These are phyloP conservation scores for Paramecium primaurelia DNA, from an alignment of 73 alveolate genomes.

Conservation along the genomic window DNA sequence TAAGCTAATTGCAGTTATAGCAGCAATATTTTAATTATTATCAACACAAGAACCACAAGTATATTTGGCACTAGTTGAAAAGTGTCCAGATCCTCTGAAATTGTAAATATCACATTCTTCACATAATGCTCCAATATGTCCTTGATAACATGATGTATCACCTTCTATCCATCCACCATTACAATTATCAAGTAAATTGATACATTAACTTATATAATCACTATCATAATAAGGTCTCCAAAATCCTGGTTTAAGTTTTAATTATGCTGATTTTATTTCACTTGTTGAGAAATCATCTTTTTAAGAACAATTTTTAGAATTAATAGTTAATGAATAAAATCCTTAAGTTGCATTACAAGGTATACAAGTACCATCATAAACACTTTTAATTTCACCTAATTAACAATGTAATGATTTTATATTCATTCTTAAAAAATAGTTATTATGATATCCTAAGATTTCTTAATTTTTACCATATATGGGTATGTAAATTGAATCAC, in stretches of 20 bases:
- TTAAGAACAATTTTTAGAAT: neutral
- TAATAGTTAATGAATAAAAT: neutral
- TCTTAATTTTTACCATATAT: neutral
- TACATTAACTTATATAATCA: neutral
- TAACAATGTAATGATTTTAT: neutral
- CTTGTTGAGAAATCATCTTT: neutral
- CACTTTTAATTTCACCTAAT: neutral
- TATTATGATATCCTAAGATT: neutral
- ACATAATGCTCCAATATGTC: slow-evolving; percentile 60
- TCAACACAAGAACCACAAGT: neutral
- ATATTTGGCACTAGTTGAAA: slow-evolving; percentile 12
- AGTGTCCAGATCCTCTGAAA: neutral
- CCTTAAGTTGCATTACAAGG: neutral
- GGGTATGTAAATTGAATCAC: neutral
- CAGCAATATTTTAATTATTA: neutral
- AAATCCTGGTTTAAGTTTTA: neutral
- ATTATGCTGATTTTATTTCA: neutral
- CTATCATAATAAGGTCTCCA: neutral
- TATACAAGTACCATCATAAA: neutral
- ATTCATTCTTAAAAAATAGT: neutral
- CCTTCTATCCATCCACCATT: slow-evolving; percentile 51
- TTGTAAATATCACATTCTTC: slow-evolving; percentile 46
- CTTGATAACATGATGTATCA: slow-evolving; percentile 16
- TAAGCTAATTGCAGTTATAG: neutral
- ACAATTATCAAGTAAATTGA: slow-evolving; percentile 9